These are phyloP conservation scores for Piloderma croceum DNA, from an alignment of 768 basidiomycete species.

Conservation along the genomic window DNA sequence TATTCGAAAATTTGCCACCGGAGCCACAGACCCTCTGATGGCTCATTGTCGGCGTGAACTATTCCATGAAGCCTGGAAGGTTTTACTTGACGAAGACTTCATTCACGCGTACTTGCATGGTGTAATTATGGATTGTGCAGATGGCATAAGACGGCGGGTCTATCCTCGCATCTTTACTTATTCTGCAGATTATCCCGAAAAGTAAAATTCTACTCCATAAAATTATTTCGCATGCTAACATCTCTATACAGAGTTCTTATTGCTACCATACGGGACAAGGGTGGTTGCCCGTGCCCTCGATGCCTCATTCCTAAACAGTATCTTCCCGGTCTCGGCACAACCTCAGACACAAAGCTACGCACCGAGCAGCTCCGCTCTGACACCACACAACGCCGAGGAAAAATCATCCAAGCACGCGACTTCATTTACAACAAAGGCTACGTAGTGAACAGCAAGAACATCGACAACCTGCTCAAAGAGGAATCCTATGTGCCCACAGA, in stretches of 20 bases:
- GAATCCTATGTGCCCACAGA: conserved; percentile 27
- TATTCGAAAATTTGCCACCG: too few species aligned
- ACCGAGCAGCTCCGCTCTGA: conserved; percentile 8
- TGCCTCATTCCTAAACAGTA: conserved; percentile 18
- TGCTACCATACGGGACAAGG: conserved; percentile 17
- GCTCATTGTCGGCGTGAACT: too few species aligned
- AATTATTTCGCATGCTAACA: neutral
- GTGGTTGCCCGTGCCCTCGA: conserved; percentile 24
- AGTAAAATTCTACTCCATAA: conserved; percentile 16
- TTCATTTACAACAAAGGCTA: conserved; percentile 25
- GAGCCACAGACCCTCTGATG: too few species aligned
- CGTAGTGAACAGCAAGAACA: conserved; percentile 19
- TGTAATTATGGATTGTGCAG: conserved; percentile 19
- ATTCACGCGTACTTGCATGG: conserved; percentile 22
- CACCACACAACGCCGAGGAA: conserved; percentile 1
- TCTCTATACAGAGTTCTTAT: conserved; percentile 15
- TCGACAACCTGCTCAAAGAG: conserved; percentile 21
- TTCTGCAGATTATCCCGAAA: conserved; percentile 32
- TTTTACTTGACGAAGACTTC: conserved; percentile 19
- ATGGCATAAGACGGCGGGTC: conserved; percentile 19
- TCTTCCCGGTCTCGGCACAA: conserved; percentile 18
- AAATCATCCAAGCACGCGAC: conserved; percentile 13
- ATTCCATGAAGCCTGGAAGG: conserved; percentile 24
- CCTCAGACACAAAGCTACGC: conserved; percentile 7
- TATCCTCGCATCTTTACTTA: conserved; percentile 24